A percentile compares a stretch with the other conserved stretches of the same genome.
Evolutionary conservation across 805 yeast species (phyloP).

Genomic region (Yamadazyma philogaea): DNA sequence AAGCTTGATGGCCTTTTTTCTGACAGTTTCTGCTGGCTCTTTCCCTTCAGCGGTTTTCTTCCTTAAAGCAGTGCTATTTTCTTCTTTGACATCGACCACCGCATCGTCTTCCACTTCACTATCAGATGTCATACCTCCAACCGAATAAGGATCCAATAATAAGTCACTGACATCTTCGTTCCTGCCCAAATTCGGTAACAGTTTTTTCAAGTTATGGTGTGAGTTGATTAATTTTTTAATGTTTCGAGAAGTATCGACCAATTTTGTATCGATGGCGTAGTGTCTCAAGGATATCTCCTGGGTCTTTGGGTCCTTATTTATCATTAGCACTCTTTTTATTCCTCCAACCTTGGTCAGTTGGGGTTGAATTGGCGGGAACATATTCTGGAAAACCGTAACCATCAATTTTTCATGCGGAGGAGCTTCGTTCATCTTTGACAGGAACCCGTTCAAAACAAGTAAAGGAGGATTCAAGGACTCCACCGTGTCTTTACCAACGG

Average conservation of each 20-base stretch:
- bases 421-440: slow-evolving; percentile 56
- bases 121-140: slow-evolving; percentile 80
- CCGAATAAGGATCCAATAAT: slow-evolving; percentile 77
- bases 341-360: slow-evolving; percentile 68
- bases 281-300: slow-evolving; percentile 84
- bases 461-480: slow-evolving; percentile 81
- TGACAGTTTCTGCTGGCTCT: slow-evolving; percentile 22
- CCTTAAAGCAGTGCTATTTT: slow-evolving; percentile 16
- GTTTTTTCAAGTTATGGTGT: slow-evolving; percentile 56
- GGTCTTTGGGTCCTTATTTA: slow-evolving; percentile 67
- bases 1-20: slow-evolving; percentile 82
- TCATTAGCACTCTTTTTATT: slow-evolving; percentile 80
- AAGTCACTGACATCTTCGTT: slow-evolving; percentile 79
- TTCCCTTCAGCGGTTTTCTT: slow-evolving; percentile 22
- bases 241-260: slow-evolving; percentile 72
- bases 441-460: slow-evolving; percentile 88
- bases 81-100: slow-evolving; percentile 56
- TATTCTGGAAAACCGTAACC: slow-evolving; percentile 88
- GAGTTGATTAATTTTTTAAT: slow-evolving; percentile 67
- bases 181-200: slow-evolving; percentile 65
- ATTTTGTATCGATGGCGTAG: slow-evolving; percentile 80
- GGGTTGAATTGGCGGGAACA: slow-evolving; percentile 94
- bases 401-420: slow-evolving; percentile 73
- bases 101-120: slow-evolving; percentile 93
- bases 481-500: slow-evolving; percentile 59